Base-by-base conservation (phyloP, 2,329 filamentous ascomycete species). In the Aspergillus quadrilineatus region DNA sequence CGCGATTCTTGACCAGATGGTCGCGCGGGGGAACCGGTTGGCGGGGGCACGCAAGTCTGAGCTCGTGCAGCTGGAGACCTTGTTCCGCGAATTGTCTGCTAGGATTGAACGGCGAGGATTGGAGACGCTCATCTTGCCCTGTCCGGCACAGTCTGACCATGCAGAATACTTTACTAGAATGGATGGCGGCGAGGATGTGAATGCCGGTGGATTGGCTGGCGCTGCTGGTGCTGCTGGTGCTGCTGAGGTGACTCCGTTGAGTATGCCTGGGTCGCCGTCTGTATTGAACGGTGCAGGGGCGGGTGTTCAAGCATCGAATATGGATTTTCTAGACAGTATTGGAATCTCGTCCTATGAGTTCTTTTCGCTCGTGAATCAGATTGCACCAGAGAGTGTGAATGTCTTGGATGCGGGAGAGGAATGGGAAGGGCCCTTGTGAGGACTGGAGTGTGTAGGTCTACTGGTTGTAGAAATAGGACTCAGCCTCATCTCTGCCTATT, bases 321-420 rank as follows among this genome's bases (percentile, higher is more conserved):
- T 68, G 28, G 69, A 72, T 22, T 69, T 75, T 30, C 61, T 76
- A 7, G 69, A 73, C 8, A 69, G 66, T 36, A 69, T 76, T 55
- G 74, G 74, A 0, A 75, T 75, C 15, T 76, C 73, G 0, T 75
- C 71, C 0, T 67, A 72, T 34, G 73, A 75, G n/a, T 75, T 77
- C 36, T 55, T 75, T 8, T 66, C 66, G 0, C 73, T 76, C 7
- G 69, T 75, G 10, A 63, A 76, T 49, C 72, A 75, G 51, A 73
- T 76, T 29, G 62, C 60, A 50, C 28, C 54, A 12, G 64, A 62
- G 32, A 54, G 54, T 37, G 14, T 45, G 43, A 50, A 50, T 28
- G 44, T 64, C 22, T 14, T 64, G 8, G 55, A 63, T 51, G 26
- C 57, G 3, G 41, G 36, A 7, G 12, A 30, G 22, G 36, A 41